Evolutionary conservation across 2,329 filamentous ascomycete genomes (phyloP), one percentile per base, ranked within the genome.

Genomic region (Fusarium armeniacum): DNA sequence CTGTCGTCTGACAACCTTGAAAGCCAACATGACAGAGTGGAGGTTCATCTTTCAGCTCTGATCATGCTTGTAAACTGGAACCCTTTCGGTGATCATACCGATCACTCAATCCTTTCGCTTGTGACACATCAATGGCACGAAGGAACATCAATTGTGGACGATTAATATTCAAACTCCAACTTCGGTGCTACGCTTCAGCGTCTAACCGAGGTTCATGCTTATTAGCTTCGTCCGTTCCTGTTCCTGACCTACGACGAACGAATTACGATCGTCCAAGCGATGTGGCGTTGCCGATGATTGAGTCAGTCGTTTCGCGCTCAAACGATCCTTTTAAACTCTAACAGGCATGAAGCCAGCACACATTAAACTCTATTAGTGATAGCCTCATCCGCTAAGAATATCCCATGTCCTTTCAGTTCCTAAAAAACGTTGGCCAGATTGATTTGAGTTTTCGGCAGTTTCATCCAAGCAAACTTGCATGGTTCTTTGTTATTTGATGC

Each of bases 61-160:
- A 30, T 18, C 7, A 53, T 66, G 62, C 60, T 65, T 66, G 63
- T 32, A 52, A 65, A 35, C 49, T 49, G 61, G 62, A 62, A 43
- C 50, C 50, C 50, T 30, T 4, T 30, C 20, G 5, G 4, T n/a
- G 54, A 49, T 30, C 61, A 41, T 45, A 18, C 26, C 26, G 20
- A 59, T 57, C 20, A n/a, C 3, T 33, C 49, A 7, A 44, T 33
- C 52, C 18, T 6, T 32, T 50, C 62, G 43, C 62, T 54, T 66
- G 20, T 38, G 33, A 15, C 32, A 24, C 18, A 38, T 26, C 18
- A 26, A 26, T 24, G 35, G 61, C 15, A 53, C 16, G 26, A 28
- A 28, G 28, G 40, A 32, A 20, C 22, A 64, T 65, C 60, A 58
- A 65, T 36, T 46, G 59, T 64, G 61, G 52, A 46, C 43, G 35